Evolutionary conservation across 2,329 filamentous ascomycete genomes (phyloP), one percentile per base, ranked within the genome.

Genomic region (Trichophyton simii): DNA sequence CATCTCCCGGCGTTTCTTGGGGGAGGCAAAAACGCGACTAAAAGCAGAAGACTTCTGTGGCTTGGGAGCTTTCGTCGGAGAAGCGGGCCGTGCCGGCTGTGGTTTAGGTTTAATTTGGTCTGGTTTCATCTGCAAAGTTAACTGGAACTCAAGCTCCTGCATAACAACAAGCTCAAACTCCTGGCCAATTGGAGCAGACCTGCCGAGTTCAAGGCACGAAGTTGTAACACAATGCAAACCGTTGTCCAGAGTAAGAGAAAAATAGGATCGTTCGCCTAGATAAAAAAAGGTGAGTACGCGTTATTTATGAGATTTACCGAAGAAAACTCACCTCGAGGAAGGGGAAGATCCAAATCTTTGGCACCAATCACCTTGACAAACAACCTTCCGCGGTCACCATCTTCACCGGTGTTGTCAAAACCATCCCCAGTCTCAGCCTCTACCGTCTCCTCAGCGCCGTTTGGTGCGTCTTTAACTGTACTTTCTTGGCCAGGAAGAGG

Each of bases 281-380:
- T 9, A 9, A 42, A 8, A 8, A 3, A 57, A 52, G 4, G 3
- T 57, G 46, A 22, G 66, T n/a, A 58, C 22, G 8, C 3, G 4
- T 13, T 34, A 22, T 22, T 7, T 3, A 25, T 3, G 2, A 42
- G 76, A 68, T 50, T 3, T 8, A 1, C 11, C 2, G 3, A 8
- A 15, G 57, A 57, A 22, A 38, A 72, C 87, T 81, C 82, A 94
- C 90, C 92, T 77, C 87, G 88, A 36, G 94, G 91, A 61, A 99
- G 78, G 22, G 94, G 92, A 50, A 97, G 79, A 70, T 96, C 91
- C 42, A 99, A 81, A 68, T 97, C 91, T 73, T 97, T 97, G 65
- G 97, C 91, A 52, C 92, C 91, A 73, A 97, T 87, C n/a, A 99
- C 94, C 78, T 99, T 99, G 66, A 99, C 91, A 69, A 99, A 99